Base-by-base conservation (phyloP, 495 filamentous ascomycete genomes). In the Aspergillus olivimuriae region DNA sequence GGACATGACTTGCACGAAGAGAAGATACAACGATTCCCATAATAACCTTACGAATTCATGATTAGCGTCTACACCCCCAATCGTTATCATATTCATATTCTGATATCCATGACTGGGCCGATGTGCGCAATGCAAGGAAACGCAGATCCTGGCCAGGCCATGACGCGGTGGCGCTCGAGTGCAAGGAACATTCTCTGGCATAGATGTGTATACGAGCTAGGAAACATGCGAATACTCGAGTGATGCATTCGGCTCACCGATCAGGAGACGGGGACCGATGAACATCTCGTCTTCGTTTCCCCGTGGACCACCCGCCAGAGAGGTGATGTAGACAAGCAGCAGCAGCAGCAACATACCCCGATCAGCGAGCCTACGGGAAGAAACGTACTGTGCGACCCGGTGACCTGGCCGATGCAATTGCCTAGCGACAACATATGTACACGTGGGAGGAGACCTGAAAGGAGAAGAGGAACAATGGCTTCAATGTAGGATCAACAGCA, bases 1-100 rank as follows among this genome's bases (percentile, higher is more conserved):
- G 84, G 73, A 92, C 34, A 31, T 68, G 35, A 60, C 17, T 38
- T 38, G 19, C 22, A n/a, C 19, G 8, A n/a, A n/a, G n/a, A n/a
- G n/a, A n/a, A n/a, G n/a, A n/a, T n/a, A n/a, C n/a, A n/a, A n/a
- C n/a, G n/a, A n/a, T n/a, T n/a, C n/a, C n/a, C n/a, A n/a, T n/a
- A n/a, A n/a, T n/a, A n/a, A 39, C 15, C 2, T 39, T 39, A 48
- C 46, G 46, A 39, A 1, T 4, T 34, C 34, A 41, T 40, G 46
- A 39, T 4, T 48, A 14, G 40, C 39, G 46, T 34, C 33, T 34
- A 34, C 33, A 34, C 14, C 33, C 2, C 5, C 33, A 16, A 7
- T 18, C n/a, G 33, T 18, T 34, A n/a, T n/a, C n/a, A n/a, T n/a
- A n/a, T n/a, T n/a, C n/a, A n/a, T n/a, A n/a, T n/a, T n/a, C n/a